Conservation (phyloP, 108 stramenopile species). For the Cyclotella kingstonii region DNA sequence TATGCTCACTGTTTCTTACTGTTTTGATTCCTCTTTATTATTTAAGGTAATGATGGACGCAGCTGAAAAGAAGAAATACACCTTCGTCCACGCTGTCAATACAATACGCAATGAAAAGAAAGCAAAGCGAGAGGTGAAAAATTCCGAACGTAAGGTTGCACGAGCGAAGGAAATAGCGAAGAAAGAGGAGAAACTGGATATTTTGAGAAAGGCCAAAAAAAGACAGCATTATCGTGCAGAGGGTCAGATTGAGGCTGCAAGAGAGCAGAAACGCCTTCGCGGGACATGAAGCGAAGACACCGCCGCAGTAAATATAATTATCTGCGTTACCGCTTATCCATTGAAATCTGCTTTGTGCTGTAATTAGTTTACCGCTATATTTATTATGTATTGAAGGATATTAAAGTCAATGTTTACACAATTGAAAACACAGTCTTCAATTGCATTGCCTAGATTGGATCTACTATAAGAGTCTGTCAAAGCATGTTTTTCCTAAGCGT, state of each 20-base stretch:
- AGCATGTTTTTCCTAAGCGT: no score
- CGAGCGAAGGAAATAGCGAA: constrained; percentile 64
- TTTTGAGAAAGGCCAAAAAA: constrained; percentile 63
- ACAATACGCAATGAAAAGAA: constrained; percentile 87
- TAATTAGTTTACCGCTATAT: no score
- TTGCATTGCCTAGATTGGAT: no score
- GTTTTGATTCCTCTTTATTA: background rate
- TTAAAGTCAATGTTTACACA: no score
- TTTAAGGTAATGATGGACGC: constrained; percentile 67
- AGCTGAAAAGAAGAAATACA: constrained; percentile 74
- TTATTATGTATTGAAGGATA: no score
- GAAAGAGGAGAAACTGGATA: constrained; percentile 65
- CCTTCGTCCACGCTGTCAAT: constrained; percentile 81
- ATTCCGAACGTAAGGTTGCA: constrained; percentile 53
- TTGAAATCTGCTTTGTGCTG: no score
- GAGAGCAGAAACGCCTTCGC: constrained; percentile 59
- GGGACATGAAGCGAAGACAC: no score
- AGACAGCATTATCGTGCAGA: constrained; percentile 78
- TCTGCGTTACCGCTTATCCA: no score
- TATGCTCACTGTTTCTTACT: constrained; percentile 5
- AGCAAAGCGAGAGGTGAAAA: constrained; percentile 64
- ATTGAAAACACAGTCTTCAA: no score
- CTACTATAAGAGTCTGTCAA: no score
- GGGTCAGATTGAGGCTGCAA: constrained; percentile 70
- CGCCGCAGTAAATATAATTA: no score